Evolutionary conservation across 1,284 basidiomycete species (phyloP), one percentile per base, ranked within the genome.

Genomic region (Papiliotrema terrestris): DNA sequence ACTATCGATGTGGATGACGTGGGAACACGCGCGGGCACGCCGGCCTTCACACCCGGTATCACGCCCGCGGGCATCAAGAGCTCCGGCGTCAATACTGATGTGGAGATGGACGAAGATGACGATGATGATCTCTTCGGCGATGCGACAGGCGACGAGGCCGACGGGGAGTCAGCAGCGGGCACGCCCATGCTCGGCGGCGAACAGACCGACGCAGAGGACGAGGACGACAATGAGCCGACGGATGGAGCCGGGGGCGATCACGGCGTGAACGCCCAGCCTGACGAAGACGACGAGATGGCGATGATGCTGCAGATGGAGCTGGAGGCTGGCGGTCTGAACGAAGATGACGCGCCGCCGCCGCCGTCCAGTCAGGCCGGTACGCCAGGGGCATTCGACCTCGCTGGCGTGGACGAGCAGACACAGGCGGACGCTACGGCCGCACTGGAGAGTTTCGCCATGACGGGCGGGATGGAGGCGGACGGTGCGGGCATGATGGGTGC

Each of bases 91-190:
- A 32, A 59, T 54, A 38, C 61, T 53, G 9, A 26, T 29, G 35
- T 49, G 22, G 45, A 53, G 3, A 45, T 49, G 19, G 48, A 49
- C 13, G 48, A 52, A 8, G 60, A 52, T 8, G 60, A 59, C 5
- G 52, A 56, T 8, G 60, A 61, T 25, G 60, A 61, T 35, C 44
- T 59, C 20, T 59, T 61, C 35, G 57, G 57, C 2, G 60, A 59
- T 38, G 55, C 38, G 32, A 25, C 35, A n/a, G 48, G 13, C 23
- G 45, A 48, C 42, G 47, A 20, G 19, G 51, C 35, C 22, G 49
- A 38, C 25, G 39, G 6, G 11, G 29, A 32, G 29, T 32, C 29
- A 5, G 29, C n/a, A 17, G 46, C 29, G 15, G 49, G 8, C 36
- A 54, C 35, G 32, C 46, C 35, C 3, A 48, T n/a, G 17, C 22